phyloP scores from a whole-genome alignment of 2,329 filamentous ascomycete genomes.

The Penicillium fuscoglaucum region DNA sequence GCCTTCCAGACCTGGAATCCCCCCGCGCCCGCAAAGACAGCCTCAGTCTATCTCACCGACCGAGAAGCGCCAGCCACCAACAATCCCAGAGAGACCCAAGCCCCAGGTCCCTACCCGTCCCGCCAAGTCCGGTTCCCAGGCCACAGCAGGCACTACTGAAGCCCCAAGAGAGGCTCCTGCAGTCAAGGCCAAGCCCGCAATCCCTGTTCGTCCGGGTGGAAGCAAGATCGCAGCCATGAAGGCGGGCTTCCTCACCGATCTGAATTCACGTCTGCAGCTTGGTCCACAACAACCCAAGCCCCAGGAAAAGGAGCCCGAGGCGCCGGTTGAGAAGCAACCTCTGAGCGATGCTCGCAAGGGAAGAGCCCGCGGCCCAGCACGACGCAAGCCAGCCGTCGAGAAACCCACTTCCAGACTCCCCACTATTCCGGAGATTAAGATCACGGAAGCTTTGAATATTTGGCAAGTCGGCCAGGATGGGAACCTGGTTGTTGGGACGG shows the following conservation, averaged over 20 bases:
- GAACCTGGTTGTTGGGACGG: conserved; percentile 33
- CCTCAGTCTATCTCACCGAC: conserved; percentile 46
- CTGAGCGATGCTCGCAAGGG: conserved; percentile 86
- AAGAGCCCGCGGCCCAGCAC: conserved; percentile 80
- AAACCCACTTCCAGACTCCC: conserved; percentile 49
- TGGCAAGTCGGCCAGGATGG: conserved; percentile 41
- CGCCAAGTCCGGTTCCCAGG: conserved; percentile 50
- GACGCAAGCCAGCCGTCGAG: conserved; percentile 66
- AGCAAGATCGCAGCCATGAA: conserved; percentile 89
- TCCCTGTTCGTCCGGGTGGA: conserved; percentile 75
- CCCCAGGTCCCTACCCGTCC: conserved; percentile 67
- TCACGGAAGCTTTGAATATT: conserved; percentile 44
- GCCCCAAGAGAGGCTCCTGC: conserved; percentile 33
- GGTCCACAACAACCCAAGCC: conserved; percentile 79
- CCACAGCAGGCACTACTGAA: conserved; percentile 37
- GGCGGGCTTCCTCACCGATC: conserved; percentile 86
- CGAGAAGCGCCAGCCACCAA: conserved; percentile 53
- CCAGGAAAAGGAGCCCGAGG: conserved; percentile 64
- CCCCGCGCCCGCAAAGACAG: conserved; percentile 38
- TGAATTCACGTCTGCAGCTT: conserved; percentile 84
- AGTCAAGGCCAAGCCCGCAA: conserved; percentile 73
- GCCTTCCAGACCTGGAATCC: conserved; percentile 36
- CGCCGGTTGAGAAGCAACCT: conserved; percentile 71
- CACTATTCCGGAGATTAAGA: conserved; percentile 40
- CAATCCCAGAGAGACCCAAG: conserved; percentile 60